Evolutionary conservation across 352 stramenopile genomes (phyloP).

Genomic region (Pythium oligandrum): DNA sequence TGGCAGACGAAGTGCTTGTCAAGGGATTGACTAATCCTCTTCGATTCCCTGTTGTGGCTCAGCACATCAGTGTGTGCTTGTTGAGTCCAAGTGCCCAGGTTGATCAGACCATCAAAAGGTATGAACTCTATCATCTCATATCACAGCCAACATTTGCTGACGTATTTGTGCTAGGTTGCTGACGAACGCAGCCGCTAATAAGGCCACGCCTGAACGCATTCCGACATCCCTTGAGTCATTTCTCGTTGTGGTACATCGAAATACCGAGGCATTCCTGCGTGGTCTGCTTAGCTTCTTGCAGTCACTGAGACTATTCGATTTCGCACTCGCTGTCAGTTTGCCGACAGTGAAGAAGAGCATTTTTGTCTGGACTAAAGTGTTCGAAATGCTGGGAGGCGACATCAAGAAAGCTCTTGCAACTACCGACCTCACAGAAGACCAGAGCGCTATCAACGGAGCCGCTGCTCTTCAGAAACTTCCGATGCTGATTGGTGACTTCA

Average conservation of each 20-base stretch:
- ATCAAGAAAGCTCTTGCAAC: slow-evolving; percentile 15
- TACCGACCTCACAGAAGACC: too few relatives aligned
- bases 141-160: neutral
- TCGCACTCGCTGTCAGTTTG: slow-evolving; percentile 40
- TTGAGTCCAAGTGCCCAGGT: slow-evolving; percentile 55
- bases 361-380: slow-evolving; percentile 71
- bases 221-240: slow-evolving; percentile 59
- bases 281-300: slow-evolving; percentile 67
- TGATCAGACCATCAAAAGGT: slow-evolving; percentile 72
- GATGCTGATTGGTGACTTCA: slow-evolving; percentile 67
- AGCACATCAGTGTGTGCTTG: slow-evolving; percentile 70
- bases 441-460: neutral
- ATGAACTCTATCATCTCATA: slow-evolving; percentile 2
- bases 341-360: slow-evolving; percentile 71
- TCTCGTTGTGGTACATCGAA: slow-evolving; percentile 61
- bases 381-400: slow-evolving; percentile 45
- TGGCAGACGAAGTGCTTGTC: slow-evolving; percentile 67
- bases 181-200: slow-evolving; percentile 39
- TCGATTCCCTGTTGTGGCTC: slow-evolving; percentile 71
- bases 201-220: slow-evolving; percentile 33
- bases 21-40: slow-evolving; percentile 76
- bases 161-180: slow-evolving; percentile 37
- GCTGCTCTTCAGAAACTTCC: slow-evolving; percentile 62
- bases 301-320: slow-evolving; percentile 58
- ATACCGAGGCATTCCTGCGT: slow-evolving; percentile 69